Conservation (phyloP, 306 rosid species). For the Notholithocarpus densiflorus region DNA sequence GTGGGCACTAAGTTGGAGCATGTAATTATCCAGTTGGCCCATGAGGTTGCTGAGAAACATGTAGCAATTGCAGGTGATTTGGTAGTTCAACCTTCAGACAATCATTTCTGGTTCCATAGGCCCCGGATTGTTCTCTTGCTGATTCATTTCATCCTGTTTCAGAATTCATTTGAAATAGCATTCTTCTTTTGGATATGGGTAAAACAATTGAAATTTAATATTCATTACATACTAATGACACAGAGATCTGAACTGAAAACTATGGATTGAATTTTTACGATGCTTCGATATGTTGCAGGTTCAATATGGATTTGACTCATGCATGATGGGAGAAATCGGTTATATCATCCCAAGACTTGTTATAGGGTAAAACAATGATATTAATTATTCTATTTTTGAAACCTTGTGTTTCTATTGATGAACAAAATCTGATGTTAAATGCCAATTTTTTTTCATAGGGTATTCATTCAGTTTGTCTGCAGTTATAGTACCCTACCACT, state of each 20-base stretch:
- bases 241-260: not conserved
- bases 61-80: constrained; percentile 31
- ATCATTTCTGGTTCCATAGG: constrained; percentile 32
- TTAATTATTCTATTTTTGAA: not conserved
- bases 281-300: constrained; percentile 16
- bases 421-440: not conserved
- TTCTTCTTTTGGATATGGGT: constrained; percentile 40
- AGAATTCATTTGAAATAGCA: constrained; percentile 35
- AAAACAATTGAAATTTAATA: not conserved
- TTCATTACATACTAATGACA: not conserved
- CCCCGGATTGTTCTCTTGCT: constrained; percentile 31
- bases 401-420: not conserved
- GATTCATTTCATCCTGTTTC: constrained; percentile 33
- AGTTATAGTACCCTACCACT: constrained; percentile 39
- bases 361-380: constrained; percentile 25
- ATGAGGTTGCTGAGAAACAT: constrained; percentile 39
- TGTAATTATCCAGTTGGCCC: constrained; percentile 30
- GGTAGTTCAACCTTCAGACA: constrained; percentile 32
- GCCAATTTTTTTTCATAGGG: constrained; percentile 12
- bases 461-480: constrained; percentile 28
- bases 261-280: not conserved
- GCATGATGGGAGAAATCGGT: constrained; percentile 34
- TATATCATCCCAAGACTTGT: constrained; percentile 32
- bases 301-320: constrained; percentile 34
- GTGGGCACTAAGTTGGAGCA: constrained; percentile 41